Conservation (phyloP, 2,329 filamentous ascomycete species). For the Trichoderma afroharzianum region DNA sequence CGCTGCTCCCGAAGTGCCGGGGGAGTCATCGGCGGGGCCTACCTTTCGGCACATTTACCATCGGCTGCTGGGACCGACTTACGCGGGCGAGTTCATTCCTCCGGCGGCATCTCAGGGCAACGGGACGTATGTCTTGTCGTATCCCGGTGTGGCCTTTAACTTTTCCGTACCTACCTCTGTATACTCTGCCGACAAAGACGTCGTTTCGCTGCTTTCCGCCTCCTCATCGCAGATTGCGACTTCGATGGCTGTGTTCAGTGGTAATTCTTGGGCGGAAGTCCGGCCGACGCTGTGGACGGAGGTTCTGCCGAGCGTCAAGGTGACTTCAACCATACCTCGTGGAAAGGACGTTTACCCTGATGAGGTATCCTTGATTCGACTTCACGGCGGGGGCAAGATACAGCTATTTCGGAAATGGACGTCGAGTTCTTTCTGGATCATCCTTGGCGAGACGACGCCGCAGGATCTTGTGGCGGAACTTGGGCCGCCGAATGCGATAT, state of each 20-base stretch:
- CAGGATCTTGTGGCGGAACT: slow-evolving; percentile 89
- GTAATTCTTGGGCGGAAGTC: slow-evolving; percentile 85
- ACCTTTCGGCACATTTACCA: slow-evolving; percentile 89
- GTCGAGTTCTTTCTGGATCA: slow-evolving; percentile 64
- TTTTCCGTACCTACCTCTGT: slow-evolving; percentile 73
- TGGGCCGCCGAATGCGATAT: slow-evolving; percentile 90
- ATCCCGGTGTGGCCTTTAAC: slow-evolving; percentile 89
- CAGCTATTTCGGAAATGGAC: slow-evolving; percentile 73
- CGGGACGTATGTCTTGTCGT: slow-evolving; percentile 86
- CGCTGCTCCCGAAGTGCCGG: slow-evolving; percentile 29
- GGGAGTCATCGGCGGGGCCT: slow-evolving; percentile 52
- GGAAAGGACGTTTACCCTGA: slow-evolving; percentile 79
- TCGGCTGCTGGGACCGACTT: slow-evolving; percentile 87
- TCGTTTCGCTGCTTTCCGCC: slow-evolving; percentile 80
- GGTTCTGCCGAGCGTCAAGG: slow-evolving; percentile 68
- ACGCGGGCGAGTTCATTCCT: slow-evolving; percentile 85
- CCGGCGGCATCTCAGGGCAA: slow-evolving; percentile 50
- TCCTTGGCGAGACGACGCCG: slow-evolving; percentile 79
- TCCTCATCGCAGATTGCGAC: slow-evolving; percentile 71
- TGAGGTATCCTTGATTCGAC: slow-evolving; percentile 75
- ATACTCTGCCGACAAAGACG: slow-evolving; percentile 74
- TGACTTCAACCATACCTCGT: slow-evolving; percentile 64
- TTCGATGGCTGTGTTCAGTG: slow-evolving; percentile 88
- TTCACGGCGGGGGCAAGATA: slow-evolving; percentile 74
- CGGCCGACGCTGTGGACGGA: slow-evolving; percentile 74